Evolutionary conservation across 805 yeast genomes (phyloP), one percentile per base, ranked within the genome.

Genomic region (Pichia membranifaciens): DNA sequence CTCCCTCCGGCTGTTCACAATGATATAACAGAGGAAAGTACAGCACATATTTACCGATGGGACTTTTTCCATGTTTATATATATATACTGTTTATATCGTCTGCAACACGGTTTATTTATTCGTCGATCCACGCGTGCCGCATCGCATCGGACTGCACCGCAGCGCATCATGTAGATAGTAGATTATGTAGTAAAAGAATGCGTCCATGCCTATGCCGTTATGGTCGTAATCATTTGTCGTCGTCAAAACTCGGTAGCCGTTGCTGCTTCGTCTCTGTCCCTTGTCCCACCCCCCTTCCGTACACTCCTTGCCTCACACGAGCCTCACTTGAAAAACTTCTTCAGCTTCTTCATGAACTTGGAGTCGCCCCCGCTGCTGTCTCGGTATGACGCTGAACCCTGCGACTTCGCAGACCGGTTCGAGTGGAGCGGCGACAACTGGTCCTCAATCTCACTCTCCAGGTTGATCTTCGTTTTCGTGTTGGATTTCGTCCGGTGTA

Each of bases 391-490:
- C 8, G 36, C 6, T 9, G 36, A 33, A 6, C 17, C 16, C n/a
- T 15, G 20, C 36, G 36, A 36, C n/a, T 29, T 28, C 20, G 48
- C 46, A 25, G 43, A 47, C 15, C 21, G 49, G 31, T 43, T 41
- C 3, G 64, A 58, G 41, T 61, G 65, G 9, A 57, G 45, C 8
- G 65, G 66, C 3, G 64, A 59, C 12, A 62, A 73, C 52, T 71
- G 77, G 51, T 69, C 78, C 38, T 70, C 69, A 52, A 70, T 68
- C 40, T 76, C 69, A 22, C 72, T 67, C 34, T 68, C 67, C 41
- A 51, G 54, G 15, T 54, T 58, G 47, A 68, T 69, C 51, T 69
- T 69, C 32, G 65, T 45, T 29, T 42, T 47, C 3, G 43, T 34
- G 5, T 22, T 28, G 5, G 44, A 34, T 17, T 38, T 47, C 2